These are phyloP conservation scores for Rhizopogon roseolus DNA, from an alignment of 768 basidiomycete genomes.

Conservation along the genomic window DNA sequence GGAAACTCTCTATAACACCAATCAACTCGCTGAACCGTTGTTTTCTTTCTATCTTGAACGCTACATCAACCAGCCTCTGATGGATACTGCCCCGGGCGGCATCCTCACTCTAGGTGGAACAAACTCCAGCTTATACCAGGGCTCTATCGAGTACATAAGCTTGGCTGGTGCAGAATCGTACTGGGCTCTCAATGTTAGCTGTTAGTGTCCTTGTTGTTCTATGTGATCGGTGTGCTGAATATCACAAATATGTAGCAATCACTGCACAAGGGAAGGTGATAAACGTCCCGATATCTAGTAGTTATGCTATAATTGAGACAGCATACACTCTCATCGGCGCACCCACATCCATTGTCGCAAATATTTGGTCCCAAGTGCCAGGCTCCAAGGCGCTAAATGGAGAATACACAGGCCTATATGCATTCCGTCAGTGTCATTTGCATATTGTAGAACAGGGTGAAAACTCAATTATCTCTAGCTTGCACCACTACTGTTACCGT, in stretches of 20 bases:
- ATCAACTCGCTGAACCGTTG: constrained; percentile 43
- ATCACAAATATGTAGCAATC: constrained; percentile 36
- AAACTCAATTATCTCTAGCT: constrained; percentile 38
- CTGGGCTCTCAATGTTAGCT: constrained; percentile 57
- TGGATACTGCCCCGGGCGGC: constrained; percentile 51
- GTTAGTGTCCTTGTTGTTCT: constrained; percentile 29
- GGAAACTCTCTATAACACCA: constrained; percentile 42
- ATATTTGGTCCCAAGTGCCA: constrained; percentile 66
- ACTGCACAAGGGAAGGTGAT: constrained; percentile 55
- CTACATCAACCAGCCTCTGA: constrained; percentile 30
- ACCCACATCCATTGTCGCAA: constrained; percentile 52
- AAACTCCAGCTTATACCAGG: constrained; percentile 53
- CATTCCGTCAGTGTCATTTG: constrained; percentile 55
- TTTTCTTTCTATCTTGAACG: constrained; percentile 67
- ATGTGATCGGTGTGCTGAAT: not conserved
- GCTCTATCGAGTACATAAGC: constrained; percentile 63
- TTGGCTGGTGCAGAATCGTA: constrained; percentile 34
- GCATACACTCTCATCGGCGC: constrained; percentile 93
- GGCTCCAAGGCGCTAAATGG: constrained; percentile 43
- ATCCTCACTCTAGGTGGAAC: constrained; percentile 70
- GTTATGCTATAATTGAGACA: constrained; percentile 82
- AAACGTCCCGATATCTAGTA: constrained; percentile 34
- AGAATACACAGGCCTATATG: constrained; percentile 61
- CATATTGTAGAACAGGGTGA: not conserved
- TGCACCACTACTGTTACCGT: constrained; percentile 55